phyloP scores from a whole-genome alignment of 306 rosid species.

The Trichosanthes cucumerina region DNA sequence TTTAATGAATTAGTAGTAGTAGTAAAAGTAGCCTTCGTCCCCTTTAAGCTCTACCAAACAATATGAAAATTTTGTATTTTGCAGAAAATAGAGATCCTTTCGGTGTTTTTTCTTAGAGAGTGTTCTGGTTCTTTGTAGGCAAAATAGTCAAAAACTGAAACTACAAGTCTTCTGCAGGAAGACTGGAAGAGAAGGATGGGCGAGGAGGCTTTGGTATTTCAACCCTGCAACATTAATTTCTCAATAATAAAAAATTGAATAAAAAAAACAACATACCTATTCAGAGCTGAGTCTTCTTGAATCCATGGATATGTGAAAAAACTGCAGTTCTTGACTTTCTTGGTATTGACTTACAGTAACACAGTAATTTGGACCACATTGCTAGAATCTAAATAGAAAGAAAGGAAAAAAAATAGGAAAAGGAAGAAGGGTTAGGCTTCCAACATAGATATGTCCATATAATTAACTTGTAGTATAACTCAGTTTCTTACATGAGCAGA shows the following conservation, averaged over 20 bases:
- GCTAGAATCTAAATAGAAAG: not conserved
- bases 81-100: not conserved
- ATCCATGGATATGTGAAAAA: not conserved
- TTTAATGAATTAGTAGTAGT: not conserved
- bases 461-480: not conserved
- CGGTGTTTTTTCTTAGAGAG: not conserved
- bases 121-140: not conserved
- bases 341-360: not conserved
- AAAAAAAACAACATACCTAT: not conserved
- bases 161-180: not conserved
- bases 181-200: not conserved
- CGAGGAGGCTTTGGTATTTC: not conserved
- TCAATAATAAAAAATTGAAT: not conserved
- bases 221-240: not conserved
- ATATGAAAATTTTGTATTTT: not conserved
- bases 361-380: slow-evolving; percentile 2
- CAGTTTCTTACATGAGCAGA: not conserved
- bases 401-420: no score
- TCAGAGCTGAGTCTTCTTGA: not conserved
- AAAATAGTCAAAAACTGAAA: not conserved
- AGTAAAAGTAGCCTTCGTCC: not conserved
- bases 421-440: not conserved
- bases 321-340: not conserved
- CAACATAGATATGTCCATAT: not conserved
- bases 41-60: not conserved